Conservation (phyloP, 2,329 filamentous ascomycete species). For the Pseudocercospora macadamiae region DNA sequence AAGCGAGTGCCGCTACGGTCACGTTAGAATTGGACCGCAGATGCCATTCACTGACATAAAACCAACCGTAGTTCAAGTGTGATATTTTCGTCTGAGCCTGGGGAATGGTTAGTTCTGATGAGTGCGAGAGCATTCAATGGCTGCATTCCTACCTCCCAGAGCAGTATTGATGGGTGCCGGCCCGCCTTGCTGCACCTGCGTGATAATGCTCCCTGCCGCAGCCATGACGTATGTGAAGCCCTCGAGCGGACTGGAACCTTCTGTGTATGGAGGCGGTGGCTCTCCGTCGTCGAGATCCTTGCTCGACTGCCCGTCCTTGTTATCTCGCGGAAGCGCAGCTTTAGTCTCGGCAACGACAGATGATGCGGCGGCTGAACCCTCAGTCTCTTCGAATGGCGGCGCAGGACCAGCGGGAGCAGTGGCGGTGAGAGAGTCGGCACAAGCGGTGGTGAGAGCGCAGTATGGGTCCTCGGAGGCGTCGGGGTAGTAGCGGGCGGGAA, state of each 20-base stretch:
- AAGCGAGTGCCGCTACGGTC: conserved; percentile 80
- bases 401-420: conserved; percentile 51
- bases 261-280: conserved; percentile 92
- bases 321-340: conserved; percentile 78
- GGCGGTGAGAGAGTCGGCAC: conserved; percentile 48
- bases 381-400: conserved; percentile 48
- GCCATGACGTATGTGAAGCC: conserved; percentile 98
- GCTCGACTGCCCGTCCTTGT: conserved; percentile 72
- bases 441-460: conserved; percentile 42
- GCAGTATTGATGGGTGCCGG: conserved; percentile 78
- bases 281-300: conserved; percentile 80
- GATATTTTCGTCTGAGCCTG: conserved; percentile 84
- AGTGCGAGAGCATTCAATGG: background rate
- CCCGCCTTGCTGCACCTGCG: conserved; percentile 93
- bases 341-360: conserved; percentile 74
- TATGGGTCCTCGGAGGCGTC: conserved; percentile 53
- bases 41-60: background rate
- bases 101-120: background rate
- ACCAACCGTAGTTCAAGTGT: conserved; percentile 87
- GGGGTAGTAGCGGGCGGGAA: conserved; percentile 62
- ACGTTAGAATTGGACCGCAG: conserved; percentile 29
- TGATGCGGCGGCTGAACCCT: conserved; percentile 48
- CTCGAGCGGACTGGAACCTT: conserved; percentile 88
- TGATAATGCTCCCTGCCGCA: conserved; percentile 98
- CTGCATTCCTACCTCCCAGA: conserved; percentile 64